Evolutionary conservation across 2,329 filamentous ascomycete genomes (phyloP), one percentile per base, ranked within the genome.

Genomic region (Pseudogymnoascus sp.): DNA sequence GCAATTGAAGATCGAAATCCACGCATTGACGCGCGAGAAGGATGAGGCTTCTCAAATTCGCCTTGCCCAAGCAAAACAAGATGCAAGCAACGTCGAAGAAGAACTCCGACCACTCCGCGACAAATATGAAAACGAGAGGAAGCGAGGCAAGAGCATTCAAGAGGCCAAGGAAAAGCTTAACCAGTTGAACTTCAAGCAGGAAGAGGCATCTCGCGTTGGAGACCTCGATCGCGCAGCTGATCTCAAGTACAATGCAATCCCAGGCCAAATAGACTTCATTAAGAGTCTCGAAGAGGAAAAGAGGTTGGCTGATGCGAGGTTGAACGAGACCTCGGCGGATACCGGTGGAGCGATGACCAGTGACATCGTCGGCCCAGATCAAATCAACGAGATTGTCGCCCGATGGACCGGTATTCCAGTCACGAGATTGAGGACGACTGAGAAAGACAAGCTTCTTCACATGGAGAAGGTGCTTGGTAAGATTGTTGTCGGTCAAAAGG

Each of bases 401-500:
- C 87, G 91, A 64, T 97, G 92, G 90, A 99, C 94, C n/a, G 94
- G 94, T 65, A 99, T 99, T 68, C 94, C 94, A 1, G 91, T 99
- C 62, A 97, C 91, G 4, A 83, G 93, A 64, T 85, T 99, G 39
- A 93, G 89, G 78, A 97, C 94, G 0, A 89, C 91, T 0, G 94
- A 99, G 77, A 97, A 96, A 77, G 94, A 99, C 74, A 97, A 97
- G 80, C 82, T 99, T n/a, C 83, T 99, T 65, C 83, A 96, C 70
- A 99, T 99, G 94, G 94, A 99, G 77, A 88, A 84, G 70, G 86
- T 88, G 53, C 85, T 99, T 6, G 79, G 83, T 66, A 89, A 91
- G 73, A 77, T 95, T 22, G 94, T 99, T 15, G 86, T 99, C 59
- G 94, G 94, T 59, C 94, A 99, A 76, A 91, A 86, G 72, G 94